These are phyloP conservation scores for Capsella rubella DNA, from an alignment of 441 rosid genomes.

Conservation along the genomic window DNA sequence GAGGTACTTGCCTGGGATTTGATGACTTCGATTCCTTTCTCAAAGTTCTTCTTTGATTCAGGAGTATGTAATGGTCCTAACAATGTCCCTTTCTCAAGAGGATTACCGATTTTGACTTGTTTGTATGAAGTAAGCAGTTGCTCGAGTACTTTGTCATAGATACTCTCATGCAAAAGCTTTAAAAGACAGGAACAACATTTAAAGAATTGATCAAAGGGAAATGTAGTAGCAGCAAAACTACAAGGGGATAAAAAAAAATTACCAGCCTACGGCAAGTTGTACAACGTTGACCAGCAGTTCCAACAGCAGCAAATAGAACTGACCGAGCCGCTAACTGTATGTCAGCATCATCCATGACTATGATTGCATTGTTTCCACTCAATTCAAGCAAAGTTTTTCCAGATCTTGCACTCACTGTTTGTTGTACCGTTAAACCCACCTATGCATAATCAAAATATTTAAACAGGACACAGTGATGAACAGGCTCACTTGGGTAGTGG, in stretches of 20 bases:
- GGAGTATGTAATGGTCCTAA: constrained; percentile 92
- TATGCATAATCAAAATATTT: constrained; percentile 38
- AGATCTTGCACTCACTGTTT: constrained; percentile 77
- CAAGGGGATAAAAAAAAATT: constrained; percentile 35
- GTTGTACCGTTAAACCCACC: constrained; percentile 90
- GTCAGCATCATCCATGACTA: constrained; percentile 95
- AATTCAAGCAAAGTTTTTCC: constrained; percentile 95
- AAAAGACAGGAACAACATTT: constrained; percentile 33
- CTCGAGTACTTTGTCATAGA: constrained; percentile 73
- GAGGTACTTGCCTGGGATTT: constrained; percentile 79
- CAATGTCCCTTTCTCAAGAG: constrained; percentile 87
- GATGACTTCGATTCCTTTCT: constrained; percentile 85
- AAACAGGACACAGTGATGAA: background rate
- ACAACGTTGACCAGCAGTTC: constrained; percentile 99
- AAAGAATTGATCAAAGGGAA: constrained; percentile 16
- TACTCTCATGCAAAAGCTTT: constrained; percentile 88
- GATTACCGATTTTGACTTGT: constrained; percentile 95
- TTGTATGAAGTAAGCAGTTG: constrained; percentile 78
- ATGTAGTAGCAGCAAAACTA: background rate
- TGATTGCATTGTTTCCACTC: constrained; percentile 96
- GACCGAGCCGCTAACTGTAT: constrained; percentile 85
- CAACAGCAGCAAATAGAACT: constrained; percentile 93
- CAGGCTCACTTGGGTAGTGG: background rate
- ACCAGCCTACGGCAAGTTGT: constrained; percentile 99
- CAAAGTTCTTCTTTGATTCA: constrained; percentile 74